phyloP scores from a whole-genome alignment of 495 filamentous ascomycete species.

The Penicillium malachiteum region DNA sequence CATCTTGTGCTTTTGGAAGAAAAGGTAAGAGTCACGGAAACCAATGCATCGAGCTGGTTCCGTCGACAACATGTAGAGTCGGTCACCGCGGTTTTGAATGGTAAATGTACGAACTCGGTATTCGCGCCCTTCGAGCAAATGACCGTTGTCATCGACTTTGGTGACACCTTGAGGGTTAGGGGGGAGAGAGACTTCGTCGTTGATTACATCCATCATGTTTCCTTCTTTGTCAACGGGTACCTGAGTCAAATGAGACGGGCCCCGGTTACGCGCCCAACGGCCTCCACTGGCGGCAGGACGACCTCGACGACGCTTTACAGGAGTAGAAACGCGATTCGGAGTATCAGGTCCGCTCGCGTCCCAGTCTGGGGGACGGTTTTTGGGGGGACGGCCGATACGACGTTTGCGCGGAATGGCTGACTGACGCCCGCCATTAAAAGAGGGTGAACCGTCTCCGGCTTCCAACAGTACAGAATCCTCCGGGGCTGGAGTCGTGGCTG shows the following conservation, averaged over 20 bases:
- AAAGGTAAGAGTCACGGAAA: conserved; percentile 95
- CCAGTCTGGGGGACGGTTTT: conserved; percentile 77
- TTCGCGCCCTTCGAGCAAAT: conserved; percentile 76
- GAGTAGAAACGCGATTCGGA: conserved; percentile 57
- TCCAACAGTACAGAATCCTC: conserved; percentile 41
- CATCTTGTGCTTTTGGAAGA: conserved; percentile 95
- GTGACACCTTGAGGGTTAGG: conserved; percentile 85
- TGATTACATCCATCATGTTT: conserved; percentile 82
- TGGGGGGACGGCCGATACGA: conserved; percentile 81
- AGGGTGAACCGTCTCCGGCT: conserved; percentile 25
- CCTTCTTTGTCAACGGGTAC: conserved; percentile 94
- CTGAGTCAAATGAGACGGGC: conserved; percentile 71
- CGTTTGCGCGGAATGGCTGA: conserved; percentile 69
- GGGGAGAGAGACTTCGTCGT: conserved; percentile 88
- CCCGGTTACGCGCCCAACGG: conserved; percentile 63
- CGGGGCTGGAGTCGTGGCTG: conserved; percentile 34
- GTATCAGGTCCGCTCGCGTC: conserved; percentile 57
- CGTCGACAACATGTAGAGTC: conserved; percentile 96
- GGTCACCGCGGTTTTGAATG: conserved; percentile 75
- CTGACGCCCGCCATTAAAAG: conserved; percentile 32
- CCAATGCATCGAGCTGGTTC: conserved; percentile 95
- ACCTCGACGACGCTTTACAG: conserved; percentile 63
- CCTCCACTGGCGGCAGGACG: conserved; percentile 67
- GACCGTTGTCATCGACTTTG: conserved; percentile 87
- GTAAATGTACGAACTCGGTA: conserved; percentile 95